phyloP scores from a whole-genome alignment of 1,139 yeast species.

The Saccharomycopsis hybrid region DNA sequence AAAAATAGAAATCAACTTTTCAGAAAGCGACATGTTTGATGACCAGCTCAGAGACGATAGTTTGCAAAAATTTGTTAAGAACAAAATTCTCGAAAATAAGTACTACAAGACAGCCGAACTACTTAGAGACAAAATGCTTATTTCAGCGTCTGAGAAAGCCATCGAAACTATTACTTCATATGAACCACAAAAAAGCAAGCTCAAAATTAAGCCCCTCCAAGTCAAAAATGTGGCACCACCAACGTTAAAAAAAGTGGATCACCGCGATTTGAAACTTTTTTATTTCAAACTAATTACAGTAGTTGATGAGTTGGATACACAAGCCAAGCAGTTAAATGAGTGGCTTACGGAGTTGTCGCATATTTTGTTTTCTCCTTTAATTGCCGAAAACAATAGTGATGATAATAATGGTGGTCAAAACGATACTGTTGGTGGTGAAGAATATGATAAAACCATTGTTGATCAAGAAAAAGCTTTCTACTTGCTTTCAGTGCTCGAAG shows the following conservation, averaged over 20 bases:
- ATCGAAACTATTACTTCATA: slow-evolving; percentile 23
- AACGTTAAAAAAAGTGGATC: background rate
- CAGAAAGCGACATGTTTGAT: slow-evolving; percentile 28
- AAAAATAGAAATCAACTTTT: slow-evolving; percentile 21
- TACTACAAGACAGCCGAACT: slow-evolving; percentile 62
- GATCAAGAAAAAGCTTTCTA: slow-evolving; percentile 68
- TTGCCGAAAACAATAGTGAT: slow-evolving; percentile 35
- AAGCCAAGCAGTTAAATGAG: slow-evolving; percentile 48
- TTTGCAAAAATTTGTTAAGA: slow-evolving; percentile 21
- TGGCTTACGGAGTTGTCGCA: slow-evolving; percentile 45
- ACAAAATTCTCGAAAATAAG: slow-evolving; percentile 34
- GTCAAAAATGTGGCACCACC: slow-evolving; percentile 3
- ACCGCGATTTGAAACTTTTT: slow-evolving; percentile 8
- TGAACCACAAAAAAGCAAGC: slow-evolving; percentile 13
- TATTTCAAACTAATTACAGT: slow-evolving; percentile 17
- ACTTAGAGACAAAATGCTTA: slow-evolving; percentile 46
- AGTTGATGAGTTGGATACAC: slow-evolving; percentile 41
- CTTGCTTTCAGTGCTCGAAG: slow-evolving; percentile 55
- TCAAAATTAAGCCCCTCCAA: slow-evolving; percentile 22
- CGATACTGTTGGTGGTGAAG: too few species aligned
- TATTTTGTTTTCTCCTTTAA: slow-evolving; percentile 42
- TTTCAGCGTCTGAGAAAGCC: slow-evolving; percentile 37
- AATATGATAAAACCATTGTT: slow-evolving; percentile 64
- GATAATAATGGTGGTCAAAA: too few species aligned
- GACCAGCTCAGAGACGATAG: slow-evolving; percentile 13